Evolutionary conservation across 495 filamentous ascomycete genomes (phyloP).

Genomic region (Hamigera avellanea): DNA sequence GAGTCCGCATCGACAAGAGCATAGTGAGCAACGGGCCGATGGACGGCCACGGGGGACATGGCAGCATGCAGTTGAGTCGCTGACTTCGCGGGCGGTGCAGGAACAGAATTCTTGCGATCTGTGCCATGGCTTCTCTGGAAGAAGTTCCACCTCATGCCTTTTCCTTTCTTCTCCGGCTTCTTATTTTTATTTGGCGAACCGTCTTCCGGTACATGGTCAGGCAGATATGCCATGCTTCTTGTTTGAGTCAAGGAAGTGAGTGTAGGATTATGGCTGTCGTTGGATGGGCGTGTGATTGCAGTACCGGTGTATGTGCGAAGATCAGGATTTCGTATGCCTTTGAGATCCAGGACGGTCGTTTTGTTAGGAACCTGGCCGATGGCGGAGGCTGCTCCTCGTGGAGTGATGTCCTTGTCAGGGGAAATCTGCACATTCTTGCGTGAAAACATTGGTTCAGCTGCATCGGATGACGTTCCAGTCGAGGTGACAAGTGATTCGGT

Average conservation of each 20-base stretch:
- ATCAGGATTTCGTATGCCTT: constrained; percentile 4
- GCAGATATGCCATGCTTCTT: constrained; percentile 3
- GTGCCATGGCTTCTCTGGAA: constrained; percentile 48
- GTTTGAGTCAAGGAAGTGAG: constrained; percentile 8
- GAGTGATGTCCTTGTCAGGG: background rate
- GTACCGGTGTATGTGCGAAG: constrained; percentile 16
- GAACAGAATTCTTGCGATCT: constrained; percentile 9
- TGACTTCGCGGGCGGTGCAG: constrained; percentile 4
- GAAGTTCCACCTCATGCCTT: constrained; percentile 54
- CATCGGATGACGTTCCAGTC: constrained; percentile 9
- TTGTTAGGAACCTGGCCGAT: constrained; percentile 1
- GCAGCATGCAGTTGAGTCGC: constrained; percentile 25
- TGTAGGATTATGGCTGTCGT: constrained; percentile 18
- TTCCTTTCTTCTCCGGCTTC: constrained; percentile 19
- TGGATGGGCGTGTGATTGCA: constrained; percentile 12
- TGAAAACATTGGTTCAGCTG: background rate
- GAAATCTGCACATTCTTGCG: background rate
- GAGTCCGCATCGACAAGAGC: constrained; percentile 70
- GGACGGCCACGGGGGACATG: constrained; percentile 23
- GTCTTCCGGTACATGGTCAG: constrained; percentile 4
- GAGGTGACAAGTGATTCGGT: constrained; percentile 25
- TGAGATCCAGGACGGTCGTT: constrained; percentile 14
- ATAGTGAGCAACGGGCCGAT: constrained; percentile 60
- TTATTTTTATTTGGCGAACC: constrained; percentile 1
- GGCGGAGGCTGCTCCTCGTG: too few relatives aligned